Base-by-base conservation (phyloP, 495 filamentous ascomycete species). In the Penicillium paxilli region DNA sequence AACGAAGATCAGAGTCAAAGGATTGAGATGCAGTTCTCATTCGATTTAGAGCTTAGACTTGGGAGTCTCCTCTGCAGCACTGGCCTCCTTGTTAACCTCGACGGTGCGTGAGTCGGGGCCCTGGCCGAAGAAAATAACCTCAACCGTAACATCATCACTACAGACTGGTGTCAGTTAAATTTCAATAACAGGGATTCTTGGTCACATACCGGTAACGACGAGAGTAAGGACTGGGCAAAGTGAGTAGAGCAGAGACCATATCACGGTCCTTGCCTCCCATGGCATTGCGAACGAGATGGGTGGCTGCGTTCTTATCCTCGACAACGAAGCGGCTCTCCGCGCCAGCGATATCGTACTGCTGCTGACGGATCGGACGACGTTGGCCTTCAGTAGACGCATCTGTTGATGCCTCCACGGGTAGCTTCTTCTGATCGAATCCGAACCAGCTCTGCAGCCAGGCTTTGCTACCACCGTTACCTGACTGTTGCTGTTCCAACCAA, bases 81-180 rank as follows among this genome's bases (percentile, higher is more conserved):
- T 95, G 3, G 93, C 94, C 63, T 97, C 94, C 59, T 85, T 72
- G 72, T 97, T 98, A 28, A 93, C 67, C 4, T 87, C 79, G 4
- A 98, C 85, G 49, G 87, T 85, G 19, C 91, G 90, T 55, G 78
- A 84, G 52, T 89, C 82, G n/a, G 70, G 61, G 20, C 86, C 83
- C 38, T 96, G 81, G 33, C 94, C 94, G 63, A 98, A 98, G 81
- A 98, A 98, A 66, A 98, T 95, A 37, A 98, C 94, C 73, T 98
- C 92, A 22, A 98, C 95, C 0, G 94, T 98, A 41, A 98, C 76
- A 71, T 98, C 94, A 66, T 98, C 94, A 51, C 90, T 90, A 14
- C 7, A 57, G 14, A 22, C 20, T 48, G 2, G 40, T 37, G 55
- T 23, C 28, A 24, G 4, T 42, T 45, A n/a, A 44, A 17, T 22